Percentiles rank a stretch among this genome's conserved stretches.
These are phyloP conservation scores for Collybia nuda DNA, from an alignment of 768 basidiomycete genomes.

Conservation along the genomic window DNA sequence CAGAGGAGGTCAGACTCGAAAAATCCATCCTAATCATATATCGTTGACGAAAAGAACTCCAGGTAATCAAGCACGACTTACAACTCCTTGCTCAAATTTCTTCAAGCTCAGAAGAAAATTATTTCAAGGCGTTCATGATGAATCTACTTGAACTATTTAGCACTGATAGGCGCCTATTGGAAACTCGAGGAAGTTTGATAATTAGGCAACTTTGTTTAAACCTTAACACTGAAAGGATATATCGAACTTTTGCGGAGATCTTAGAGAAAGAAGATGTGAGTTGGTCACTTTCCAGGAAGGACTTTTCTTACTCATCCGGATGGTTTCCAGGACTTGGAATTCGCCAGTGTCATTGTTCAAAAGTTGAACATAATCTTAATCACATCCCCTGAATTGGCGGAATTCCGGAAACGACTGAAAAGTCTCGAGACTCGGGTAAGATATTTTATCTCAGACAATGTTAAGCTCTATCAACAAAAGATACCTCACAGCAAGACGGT, in stretches of 20 bases:
- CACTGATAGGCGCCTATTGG: slow-evolving; percentile 87
- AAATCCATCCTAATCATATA: not conserved
- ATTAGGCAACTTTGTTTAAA: slow-evolving; percentile 93
- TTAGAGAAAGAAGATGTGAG: slow-evolving; percentile 95
- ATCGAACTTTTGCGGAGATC: slow-evolving; percentile 94
- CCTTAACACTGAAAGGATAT: slow-evolving; percentile 94
- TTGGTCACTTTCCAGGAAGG: not conserved
- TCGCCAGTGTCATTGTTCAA: slow-evolving; percentile 96
- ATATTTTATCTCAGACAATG: slow-evolving; percentile 2
- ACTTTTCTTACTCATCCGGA: not conserved
- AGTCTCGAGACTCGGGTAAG: slow-evolving; percentile 89
- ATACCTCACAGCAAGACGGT: slow-evolving; percentile 76
- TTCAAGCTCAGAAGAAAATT: slow-evolving; percentile 90
- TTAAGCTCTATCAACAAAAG: too few species aligned
- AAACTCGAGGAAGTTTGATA: slow-evolving; percentile 92
- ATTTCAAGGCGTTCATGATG: slow-evolving; percentile 95
- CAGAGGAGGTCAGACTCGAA: slow-evolving; percentile 71
- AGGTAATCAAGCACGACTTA: slow-evolving; percentile 96
- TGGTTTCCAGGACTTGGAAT: slow-evolving; percentile 81
- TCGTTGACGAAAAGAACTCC: not conserved
- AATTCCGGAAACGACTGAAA: slow-evolving; percentile 91
- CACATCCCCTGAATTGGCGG: slow-evolving; percentile 93
- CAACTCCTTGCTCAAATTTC: slow-evolving; percentile 97
- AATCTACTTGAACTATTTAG: slow-evolving; percentile 94
- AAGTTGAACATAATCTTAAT: slow-evolving; percentile 96